Evolutionary conservation across 148 eudicot genomes (phyloP), one percentile per base, ranked within the genome.

Genomic region (Drosera capensis): DNA sequence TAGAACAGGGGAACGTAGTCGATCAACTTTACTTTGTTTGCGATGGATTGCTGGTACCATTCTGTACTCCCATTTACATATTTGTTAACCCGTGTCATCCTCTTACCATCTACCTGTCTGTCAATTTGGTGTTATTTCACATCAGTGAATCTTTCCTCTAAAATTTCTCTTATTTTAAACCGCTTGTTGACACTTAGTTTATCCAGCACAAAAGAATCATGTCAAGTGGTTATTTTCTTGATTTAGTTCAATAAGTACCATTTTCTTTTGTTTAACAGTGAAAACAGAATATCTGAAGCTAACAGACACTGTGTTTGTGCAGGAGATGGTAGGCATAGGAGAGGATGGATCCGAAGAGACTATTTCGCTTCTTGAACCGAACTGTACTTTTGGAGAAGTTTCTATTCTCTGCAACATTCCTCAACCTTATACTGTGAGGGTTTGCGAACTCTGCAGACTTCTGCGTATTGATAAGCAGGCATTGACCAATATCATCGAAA

Each of bases 11-110:
- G 59, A 68, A 71, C 58, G 95, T 72, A 9, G 99, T 85, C 20
- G 99, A 85, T 65, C 99, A 92, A 58, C 78, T 92, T 29, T 92
- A 92, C 68, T 71, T 92, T 41, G 78, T 92, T n/a, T 85, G 94
- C 54, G 71, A 92, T 25, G 99, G 99, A 55, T 42, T 46, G 24
- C 68, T 83, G 94, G 94, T 83, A 79, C 16, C 69, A 19, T 40
- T 43, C 19, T 17, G 20, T 22, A 35, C 30, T n/a, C 34, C 28
- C 40, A 18, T 12, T 26, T 7, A 7, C 25, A 37, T 0, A 24
- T 13, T 9, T 31, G 20, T 38, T 24, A 8, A 48, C n/a, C 46
- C 13, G 19, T 28, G 9, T 4, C 7, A 34, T 43, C 5, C 19
- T 25, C 15, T 30, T 31, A 28, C 19, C 16, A 1, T 23, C 23